Conservation (phyloP, 2,329 filamentous ascomycete species). For the Fusarium stilboides region DNA sequence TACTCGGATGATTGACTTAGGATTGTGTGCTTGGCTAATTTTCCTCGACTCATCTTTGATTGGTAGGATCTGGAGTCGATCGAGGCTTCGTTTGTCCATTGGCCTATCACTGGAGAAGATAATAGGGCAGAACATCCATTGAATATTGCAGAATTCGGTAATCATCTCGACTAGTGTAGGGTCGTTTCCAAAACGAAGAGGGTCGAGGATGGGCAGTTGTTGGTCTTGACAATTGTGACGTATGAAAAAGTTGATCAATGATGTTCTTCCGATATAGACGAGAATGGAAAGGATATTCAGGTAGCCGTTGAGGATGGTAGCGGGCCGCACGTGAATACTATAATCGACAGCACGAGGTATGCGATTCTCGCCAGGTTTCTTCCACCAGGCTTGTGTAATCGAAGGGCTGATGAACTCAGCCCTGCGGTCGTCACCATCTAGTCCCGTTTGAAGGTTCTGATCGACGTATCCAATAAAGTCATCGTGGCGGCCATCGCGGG, state of each 20-base stretch:
- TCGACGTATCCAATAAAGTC: background rate
- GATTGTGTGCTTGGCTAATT: background rate
- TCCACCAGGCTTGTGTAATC: too few species aligned
- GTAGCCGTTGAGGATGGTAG: conserved; percentile 20
- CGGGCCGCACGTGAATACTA: background rate
- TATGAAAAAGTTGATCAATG: conserved; percentile 10
- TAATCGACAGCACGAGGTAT: conserved; percentile 1
- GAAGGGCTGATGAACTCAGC: too few species aligned
- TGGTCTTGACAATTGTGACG: conserved; percentile 3
- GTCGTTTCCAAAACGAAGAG: background rate
- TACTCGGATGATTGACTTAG: background rate
- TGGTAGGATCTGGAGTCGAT: conserved; percentile 25
- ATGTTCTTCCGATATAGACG: conserved; percentile 8
- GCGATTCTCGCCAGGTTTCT: background rate
- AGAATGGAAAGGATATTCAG: conserved; percentile 37
- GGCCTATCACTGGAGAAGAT: background rate
- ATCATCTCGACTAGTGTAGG: background rate
- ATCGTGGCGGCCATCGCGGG: conserved; percentile 1
- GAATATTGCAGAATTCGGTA: background rate
- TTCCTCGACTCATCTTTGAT: background rate
- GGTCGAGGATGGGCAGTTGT: conserved; percentile 17
- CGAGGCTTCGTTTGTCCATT: background rate
- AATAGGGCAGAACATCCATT: conserved; percentile 34
- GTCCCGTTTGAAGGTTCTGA: background rate
- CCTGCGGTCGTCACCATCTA: background rate